Conservation (phyloP, 1,284 basidiomycete genomes). For the Ganoderma sp. region DNA sequence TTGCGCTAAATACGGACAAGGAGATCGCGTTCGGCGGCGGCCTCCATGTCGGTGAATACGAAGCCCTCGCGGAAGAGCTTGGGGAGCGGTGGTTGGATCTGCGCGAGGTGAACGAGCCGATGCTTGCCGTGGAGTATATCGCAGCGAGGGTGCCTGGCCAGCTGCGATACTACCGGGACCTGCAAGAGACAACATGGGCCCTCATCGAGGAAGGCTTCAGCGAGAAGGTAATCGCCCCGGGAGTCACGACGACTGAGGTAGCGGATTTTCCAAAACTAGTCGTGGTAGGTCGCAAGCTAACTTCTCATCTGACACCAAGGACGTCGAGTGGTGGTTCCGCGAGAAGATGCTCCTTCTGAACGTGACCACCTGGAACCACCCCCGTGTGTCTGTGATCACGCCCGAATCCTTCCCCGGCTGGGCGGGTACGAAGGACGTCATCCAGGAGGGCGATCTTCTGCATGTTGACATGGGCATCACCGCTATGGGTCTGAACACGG, state of each 20-base stretch:
- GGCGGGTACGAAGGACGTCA: constrained; percentile 48
- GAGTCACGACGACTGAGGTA: constrained; percentile 53
- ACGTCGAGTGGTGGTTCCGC: constrained; percentile 61
- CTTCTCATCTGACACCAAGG: constrained; percentile 41
- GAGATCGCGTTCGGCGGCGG: constrained; percentile 57
- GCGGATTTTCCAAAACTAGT: background rate
- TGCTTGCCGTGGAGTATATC: constrained; percentile 57
- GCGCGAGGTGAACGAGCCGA: constrained; percentile 48
- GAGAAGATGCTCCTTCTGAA: constrained; percentile 57
- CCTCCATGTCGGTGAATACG: constrained; percentile 55
- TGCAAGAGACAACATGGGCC: constrained; percentile 60
- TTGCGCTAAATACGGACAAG: constrained; percentile 54
- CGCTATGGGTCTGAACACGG: constrained; percentile 60
- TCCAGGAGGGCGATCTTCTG: constrained; percentile 54
- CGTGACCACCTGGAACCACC: constrained; percentile 59
- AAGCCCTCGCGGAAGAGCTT: constrained; percentile 46
- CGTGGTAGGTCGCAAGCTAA: background rate
- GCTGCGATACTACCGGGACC: constrained; percentile 48
- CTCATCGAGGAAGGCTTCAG: constrained; percentile 60
- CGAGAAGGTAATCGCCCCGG: constrained; percentile 47
- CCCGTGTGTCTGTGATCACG: constrained; percentile 54
- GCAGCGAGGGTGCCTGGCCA: constrained; percentile 50
- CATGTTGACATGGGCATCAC: constrained; percentile 62
- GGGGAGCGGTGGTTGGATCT: constrained; percentile 48
- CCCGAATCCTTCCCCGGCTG: constrained; percentile 53